Percentiles rank a stretch among this genome's conserved stretches.
Conservation (phyloP, 2,329 filamentous ascomycete genomes). For the Madurella mycetomatis region DNA sequence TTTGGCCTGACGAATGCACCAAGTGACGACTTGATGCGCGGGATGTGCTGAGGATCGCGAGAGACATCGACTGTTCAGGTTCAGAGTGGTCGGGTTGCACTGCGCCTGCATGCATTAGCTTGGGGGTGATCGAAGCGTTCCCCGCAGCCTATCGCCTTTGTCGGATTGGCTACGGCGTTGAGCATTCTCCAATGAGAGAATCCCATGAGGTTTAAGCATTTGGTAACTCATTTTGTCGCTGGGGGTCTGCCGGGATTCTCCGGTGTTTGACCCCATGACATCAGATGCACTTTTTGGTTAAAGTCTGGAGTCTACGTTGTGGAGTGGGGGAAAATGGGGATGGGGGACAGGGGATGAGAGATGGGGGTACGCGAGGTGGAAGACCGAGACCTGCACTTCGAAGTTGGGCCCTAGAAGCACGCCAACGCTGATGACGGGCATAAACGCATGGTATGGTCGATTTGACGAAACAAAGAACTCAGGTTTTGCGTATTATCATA, state of each 20-base stretch:
- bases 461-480: too few relatives aligned
- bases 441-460: too few relatives aligned
- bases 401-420: too few relatives aligned
- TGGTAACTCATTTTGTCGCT: slow-evolving; percentile 21
- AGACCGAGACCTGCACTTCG: too few relatives aligned
- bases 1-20: background rate
- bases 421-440: too few relatives aligned
- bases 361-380: too few relatives aligned
- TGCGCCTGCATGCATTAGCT: slow-evolving; percentile 17
- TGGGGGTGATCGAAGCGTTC: slow-evolving; percentile 19
- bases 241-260: slow-evolving; percentile 16
- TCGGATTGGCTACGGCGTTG: slow-evolving; percentile 15
- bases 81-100: slow-evolving; percentile 8
- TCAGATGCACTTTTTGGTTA: background rate
- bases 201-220: slow-evolving; percentile 26
- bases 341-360: too few relatives aligned
- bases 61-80: slow-evolving; percentile 1
- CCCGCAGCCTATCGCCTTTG: slow-evolving; percentile 18
- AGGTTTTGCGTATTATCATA: too few relatives aligned
- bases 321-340: too few relatives aligned
- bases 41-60: slow-evolving; percentile 4
- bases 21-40: background rate
- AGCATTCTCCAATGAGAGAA: slow-evolving; percentile 20
- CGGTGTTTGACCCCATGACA: slow-evolving; percentile 3
- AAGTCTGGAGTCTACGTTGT: background rate